Evolutionary conservation across 192 early-diverging fungal genomes (phyloP), one percentile per base, ranked within the genome.

Genomic region (Lobulomyces angularis): DNA sequence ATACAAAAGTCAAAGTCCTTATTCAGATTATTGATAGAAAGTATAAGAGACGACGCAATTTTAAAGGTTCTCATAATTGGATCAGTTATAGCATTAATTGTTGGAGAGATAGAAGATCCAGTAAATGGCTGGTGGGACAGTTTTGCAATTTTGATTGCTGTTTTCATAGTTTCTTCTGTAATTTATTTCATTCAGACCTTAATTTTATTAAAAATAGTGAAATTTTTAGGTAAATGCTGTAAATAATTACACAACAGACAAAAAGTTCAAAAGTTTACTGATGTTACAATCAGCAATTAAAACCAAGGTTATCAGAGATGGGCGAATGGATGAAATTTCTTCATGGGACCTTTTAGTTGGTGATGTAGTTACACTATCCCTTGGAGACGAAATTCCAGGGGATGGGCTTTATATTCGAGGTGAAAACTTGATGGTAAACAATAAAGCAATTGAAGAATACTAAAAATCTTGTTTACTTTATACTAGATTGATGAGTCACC

Each of bases 1-100:
- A 68, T 69, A 6, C 73, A 68, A 3, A 57, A 45, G 2, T 63
- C 59, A 8, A 59, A 64, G 11, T 69, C 69, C 0, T 66, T 76
- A 27, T 41, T 76, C 16, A 56, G 69, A 41, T 61, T 76, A 17
- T 50, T 76, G 9, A 60, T 49, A 59, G 69, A 55, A 5, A 69
- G 60, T 24, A 65, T 76, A 40, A 60, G 58, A 22, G 73, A 76
- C 7, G 73, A 76, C 42, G 65, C 69, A 1, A 76, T 76, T 50
- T 49, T 76, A 33, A 69, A 32, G 31, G 31, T 32, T 32, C 31
- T 32, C n/a, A 16, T 32, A 12, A 16, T 32, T 16, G 31, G 31
- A 32, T 12, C 31, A 12, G n/a, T 32, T 16, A 32, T 32, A 12
- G 31, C n/a, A 16, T 12, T 12, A 12, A 32, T 32, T 16, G n/a